Base-by-base conservation (phyloP, 208 protist species). In the Crithidia expoeki region DNA sequence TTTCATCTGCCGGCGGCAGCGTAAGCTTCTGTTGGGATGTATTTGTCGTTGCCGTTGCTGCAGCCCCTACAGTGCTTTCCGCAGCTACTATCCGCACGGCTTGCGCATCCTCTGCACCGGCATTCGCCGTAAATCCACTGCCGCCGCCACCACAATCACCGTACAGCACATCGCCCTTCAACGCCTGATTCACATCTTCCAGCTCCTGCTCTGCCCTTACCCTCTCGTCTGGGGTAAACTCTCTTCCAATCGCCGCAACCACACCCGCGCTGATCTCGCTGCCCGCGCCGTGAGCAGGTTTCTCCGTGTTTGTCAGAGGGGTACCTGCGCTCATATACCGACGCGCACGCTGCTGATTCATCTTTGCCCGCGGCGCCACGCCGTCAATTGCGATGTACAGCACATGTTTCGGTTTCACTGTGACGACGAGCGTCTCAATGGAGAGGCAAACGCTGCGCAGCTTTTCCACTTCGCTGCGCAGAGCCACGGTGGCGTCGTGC, bases 321-420 rank as follows among this genome's bases (percentile, higher is more conserved):
- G 67, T 67, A 1, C 81, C 89, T 0, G 73, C 64, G 23, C 68
- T 79, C 92, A 94, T 96, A 80, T 96, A 94, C 27, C 92, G 87
- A 28, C 92, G 83, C 25, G 89, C 84, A n/a, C 99, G 90, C 85
- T 99, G 99, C 85, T 99, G 98, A 68, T 99, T 99, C 97, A 99
- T 99, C 74, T 99, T 99, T 7, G 98, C 98, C 14, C 98, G 84
- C n/a, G 98, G 98, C 6, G 98, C 98, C 14, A 99, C 98, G 55
- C 98, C 98, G 86, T 99, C 98, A 49, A 92, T 77, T 1, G 91
- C 94, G 77, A 99, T 95, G 86, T 98, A 99, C 0, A 99, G 19
- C 1, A 99, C 63, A 10, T 95, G 96, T 27, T 83, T 67, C 19
- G 99, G 99, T 33, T 87, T 69, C 38, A 98, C 92, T 25, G 98